These are phyloP conservation scores for Rhinocladiella mackenziei DNA, from an alignment of 2,329 filamentous ascomycete species.

Conservation along the genomic window DNA sequence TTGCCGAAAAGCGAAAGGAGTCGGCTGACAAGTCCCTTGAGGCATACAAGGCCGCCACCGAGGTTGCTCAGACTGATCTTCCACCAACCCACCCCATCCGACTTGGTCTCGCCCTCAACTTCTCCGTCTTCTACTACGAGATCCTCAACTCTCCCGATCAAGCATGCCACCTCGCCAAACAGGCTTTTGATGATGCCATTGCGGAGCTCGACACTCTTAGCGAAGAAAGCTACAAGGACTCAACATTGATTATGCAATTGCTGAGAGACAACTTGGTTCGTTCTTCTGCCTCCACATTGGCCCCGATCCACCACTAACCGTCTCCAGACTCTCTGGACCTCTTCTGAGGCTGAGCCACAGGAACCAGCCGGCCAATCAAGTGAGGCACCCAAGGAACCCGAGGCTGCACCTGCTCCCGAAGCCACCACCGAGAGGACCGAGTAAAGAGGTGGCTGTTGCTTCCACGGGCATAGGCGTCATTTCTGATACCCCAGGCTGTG, in stretches of 20 bases:
- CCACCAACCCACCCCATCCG: constrained; percentile 90
- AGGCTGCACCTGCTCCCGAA: constrained; percentile 24
- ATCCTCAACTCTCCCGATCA: constrained; percentile 98
- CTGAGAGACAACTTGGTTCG: constrained; percentile 91
- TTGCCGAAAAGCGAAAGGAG: constrained; percentile 90
- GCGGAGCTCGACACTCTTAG: constrained; percentile 94
- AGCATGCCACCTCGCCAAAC: constrained; percentile 95
- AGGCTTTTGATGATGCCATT: constrained; percentile 94
- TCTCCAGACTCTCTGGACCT: constrained; percentile 91
- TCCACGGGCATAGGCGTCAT: constrained; percentile 9
- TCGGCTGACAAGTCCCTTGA: constrained; percentile 92
- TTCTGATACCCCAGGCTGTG: constrained; percentile 13
- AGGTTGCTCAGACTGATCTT: constrained; percentile 83
- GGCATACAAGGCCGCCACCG: constrained; percentile 92
- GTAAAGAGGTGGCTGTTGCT: constrained; percentile 12
- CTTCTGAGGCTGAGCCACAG: constrained; percentile 88
- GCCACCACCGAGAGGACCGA: constrained; percentile 28
- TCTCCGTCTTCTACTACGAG: constrained; percentile 99
- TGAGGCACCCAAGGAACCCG: constrained; percentile 29
- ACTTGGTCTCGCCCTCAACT: constrained; percentile 87
- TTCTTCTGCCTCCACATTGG: constrained; percentile 18
- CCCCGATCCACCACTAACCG: constrained; percentile 31
- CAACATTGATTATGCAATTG: constrained; percentile 97
- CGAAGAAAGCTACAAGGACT: constrained; percentile 99
- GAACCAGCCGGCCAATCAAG: constrained; percentile 39